Percentiles rank a stretch among this genome's conserved stretches.
These are phyloP conservation scores for Pseudocercospora crystallina DNA, from an alignment of 2,329 filamentous ascomycete genomes.

Conservation along the genomic window DNA sequence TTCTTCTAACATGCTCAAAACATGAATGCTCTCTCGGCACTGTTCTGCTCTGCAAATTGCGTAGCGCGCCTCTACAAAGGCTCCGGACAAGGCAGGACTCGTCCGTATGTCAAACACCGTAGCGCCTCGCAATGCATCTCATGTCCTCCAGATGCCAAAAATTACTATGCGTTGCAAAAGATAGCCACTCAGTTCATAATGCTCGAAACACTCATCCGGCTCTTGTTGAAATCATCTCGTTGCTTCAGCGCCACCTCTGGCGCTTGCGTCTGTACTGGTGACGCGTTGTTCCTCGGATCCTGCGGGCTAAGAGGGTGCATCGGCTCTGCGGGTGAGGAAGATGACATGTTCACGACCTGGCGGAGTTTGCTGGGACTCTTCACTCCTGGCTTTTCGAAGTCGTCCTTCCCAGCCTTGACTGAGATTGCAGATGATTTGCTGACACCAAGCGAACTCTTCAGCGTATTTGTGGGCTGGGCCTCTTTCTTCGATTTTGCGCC, in stretches of 20 bases:
- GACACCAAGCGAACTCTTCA: constrained; percentile 26
- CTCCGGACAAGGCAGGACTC: too few species aligned
- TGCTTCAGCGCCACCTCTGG: neutral
- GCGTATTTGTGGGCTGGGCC: constrained; percentile 13
- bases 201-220: constrained; percentile 19
- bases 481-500: constrained; percentile 13
- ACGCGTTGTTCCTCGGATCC: constrained; percentile 25
- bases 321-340: constrained; percentile 17
- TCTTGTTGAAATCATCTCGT: constrained; percentile 1
- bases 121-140: too few species aligned
- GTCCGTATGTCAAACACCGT: too few species aligned
- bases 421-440: constrained; percentile 25
- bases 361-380: constrained; percentile 32
- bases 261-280: constrained; percentile 12
- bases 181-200: constrained; percentile 13
- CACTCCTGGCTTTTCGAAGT: constrained; percentile 10
- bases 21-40: too few species aligned
- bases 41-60: too few species aligned
- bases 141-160: neutral
- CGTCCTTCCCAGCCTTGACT: constrained; percentile 21
- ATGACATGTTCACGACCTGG: constrained; percentile 25
- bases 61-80: too few species aligned
- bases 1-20: too few species aligned
- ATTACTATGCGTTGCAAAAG: neutral
- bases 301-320: constrained; percentile 26